Conservation (phyloP, 805 yeast genomes). For the Cyberlindnera maclurae region DNA sequence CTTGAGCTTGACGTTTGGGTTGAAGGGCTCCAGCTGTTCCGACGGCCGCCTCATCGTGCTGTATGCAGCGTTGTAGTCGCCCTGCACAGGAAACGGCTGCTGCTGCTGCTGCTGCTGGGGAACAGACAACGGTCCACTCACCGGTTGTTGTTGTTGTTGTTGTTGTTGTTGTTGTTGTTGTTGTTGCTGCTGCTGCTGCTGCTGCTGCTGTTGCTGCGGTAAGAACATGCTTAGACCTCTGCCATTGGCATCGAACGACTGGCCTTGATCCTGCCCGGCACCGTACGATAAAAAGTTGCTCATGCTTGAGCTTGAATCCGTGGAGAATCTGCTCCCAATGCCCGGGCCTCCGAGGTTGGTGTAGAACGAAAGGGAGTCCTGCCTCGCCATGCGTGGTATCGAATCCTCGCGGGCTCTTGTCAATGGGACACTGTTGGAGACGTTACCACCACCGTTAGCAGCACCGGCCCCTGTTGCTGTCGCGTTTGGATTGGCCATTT, state of each 20-base stretch:
- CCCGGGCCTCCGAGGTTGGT: constrained; percentile 19
- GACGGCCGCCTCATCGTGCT: constrained; percentile 35
- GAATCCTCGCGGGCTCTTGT: constrained; percentile 10
- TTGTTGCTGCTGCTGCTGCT: constrained; percentile 1
- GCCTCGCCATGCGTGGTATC: constrained; percentile 16
- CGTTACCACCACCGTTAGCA: neutral
- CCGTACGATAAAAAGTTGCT: constrained; percentile 14
- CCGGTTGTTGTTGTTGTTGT: no score
- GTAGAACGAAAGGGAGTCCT: constrained; percentile 23
- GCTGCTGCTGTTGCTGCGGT: constrained; percentile 11
- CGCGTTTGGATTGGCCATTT: neutral
- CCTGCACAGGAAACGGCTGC: neutral
- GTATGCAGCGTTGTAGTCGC: constrained; percentile 21
- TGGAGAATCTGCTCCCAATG: constrained; percentile 18
- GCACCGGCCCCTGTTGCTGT: neutral
- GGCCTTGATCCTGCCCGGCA: constrained; percentile 3
- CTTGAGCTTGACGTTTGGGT: constrained; percentile 28
- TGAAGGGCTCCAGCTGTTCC: constrained; percentile 44
- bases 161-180: constrained; percentile 2
- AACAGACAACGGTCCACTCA: neutral
- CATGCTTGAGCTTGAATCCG: constrained; percentile 24
- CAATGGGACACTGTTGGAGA: neutral
- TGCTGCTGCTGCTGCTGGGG: constrained; percentile 1
- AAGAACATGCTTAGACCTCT: constrained; percentile 22
- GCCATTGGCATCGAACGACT: constrained; percentile 18